phyloP scores from a whole-genome alignment of 129 eudicot species.

The Chrysanthemum lavandulifolium region DNA sequence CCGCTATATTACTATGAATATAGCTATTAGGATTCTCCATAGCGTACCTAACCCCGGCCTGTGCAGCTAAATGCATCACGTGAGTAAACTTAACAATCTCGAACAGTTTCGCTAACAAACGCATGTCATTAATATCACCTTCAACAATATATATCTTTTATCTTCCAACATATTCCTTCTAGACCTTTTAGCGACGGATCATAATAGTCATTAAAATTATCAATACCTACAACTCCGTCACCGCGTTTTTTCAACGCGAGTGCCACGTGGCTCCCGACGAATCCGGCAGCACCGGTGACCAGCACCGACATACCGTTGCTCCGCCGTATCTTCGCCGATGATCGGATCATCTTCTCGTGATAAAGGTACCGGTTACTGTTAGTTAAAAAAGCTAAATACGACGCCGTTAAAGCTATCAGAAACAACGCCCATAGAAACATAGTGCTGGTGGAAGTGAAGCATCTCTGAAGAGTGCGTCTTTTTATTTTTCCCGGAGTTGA shows the following conservation, averaged over 20 bases:
- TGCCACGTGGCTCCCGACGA: slow-evolving; percentile 45
- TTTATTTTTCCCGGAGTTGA: slow-evolving; percentile 48
- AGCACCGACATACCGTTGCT: slow-evolving; percentile 36
- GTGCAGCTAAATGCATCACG: slow-evolving; percentile 52
- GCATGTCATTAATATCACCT: slow-evolving; percentile 39
- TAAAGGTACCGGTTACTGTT: slow-evolving; percentile 31
- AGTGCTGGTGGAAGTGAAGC: slow-evolving; percentile 44
- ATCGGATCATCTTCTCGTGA: slow-evolving; percentile 32
- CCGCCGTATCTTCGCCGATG: slow-evolving; percentile 42
- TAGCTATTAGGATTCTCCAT: slow-evolving; percentile 44
- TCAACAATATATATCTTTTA: slow-evolving; percentile 24
- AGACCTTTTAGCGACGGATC: slow-evolving; percentile 39
- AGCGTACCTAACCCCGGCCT: slow-evolving; percentile 49
- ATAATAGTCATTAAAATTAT: slow-evolving; percentile 40
- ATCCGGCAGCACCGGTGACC: slow-evolving; percentile 52
- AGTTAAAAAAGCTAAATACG: slow-evolving; percentile 37
- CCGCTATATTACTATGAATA: slow-evolving; percentile 45
- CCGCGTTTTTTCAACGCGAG: slow-evolving; percentile 43
- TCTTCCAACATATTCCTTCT: slow-evolving; percentile 19
- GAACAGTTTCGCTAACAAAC: slow-evolving; percentile 34
- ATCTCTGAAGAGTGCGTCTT: slow-evolving; percentile 29
- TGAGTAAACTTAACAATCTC: slow-evolving; percentile 30
- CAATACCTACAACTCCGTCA: slow-evolving; percentile 47
- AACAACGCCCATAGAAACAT: slow-evolving; percentile 42
- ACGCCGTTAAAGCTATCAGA: slow-evolving; percentile 40